A percentile compares a stretch with the other conserved stretches of the same genome.
phyloP scores from a whole-genome alignment of 495 filamentous ascomycete genomes.

The Friedmanniomyces simplex region DNA sequence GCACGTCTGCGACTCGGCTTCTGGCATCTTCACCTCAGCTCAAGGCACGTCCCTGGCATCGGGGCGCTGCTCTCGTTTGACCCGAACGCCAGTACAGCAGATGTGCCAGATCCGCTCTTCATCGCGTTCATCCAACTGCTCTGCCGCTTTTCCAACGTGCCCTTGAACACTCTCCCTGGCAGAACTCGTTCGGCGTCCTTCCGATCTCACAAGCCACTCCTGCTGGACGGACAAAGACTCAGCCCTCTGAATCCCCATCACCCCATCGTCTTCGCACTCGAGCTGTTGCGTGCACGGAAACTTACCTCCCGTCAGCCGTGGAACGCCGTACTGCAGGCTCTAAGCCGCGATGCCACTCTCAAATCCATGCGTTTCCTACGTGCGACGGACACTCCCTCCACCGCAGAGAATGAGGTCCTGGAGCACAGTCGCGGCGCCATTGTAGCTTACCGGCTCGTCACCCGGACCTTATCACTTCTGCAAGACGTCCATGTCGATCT shows the following conservation, averaged over 20 bases:
- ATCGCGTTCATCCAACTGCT: slow-evolving; percentile 42
- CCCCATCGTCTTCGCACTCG: slow-evolving; percentile 35
- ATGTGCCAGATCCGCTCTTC: slow-evolving; percentile 35
- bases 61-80: not conserved
- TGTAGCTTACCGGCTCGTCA: slow-evolving; percentile 3
- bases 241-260: slow-evolving; percentile 18
- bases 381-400: not conserved
- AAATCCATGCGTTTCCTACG: not conserved
- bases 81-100: not conserved
- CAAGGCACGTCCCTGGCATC: not conserved
- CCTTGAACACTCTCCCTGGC: not conserved
- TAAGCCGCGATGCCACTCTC: slow-evolving; percentile 4
- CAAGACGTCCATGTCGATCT: slow-evolving; percentile 15
- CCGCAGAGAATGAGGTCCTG: not conserved
- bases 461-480: slow-evolving; percentile 1
- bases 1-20: slow-evolving; percentile 33
- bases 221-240: not conserved
- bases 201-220: not conserved
- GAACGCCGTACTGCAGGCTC: slow-evolving; percentile 22
- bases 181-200: not conserved
- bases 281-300: slow-evolving; percentile 31
- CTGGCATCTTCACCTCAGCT: slow-evolving; percentile 34
- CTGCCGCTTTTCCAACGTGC: slow-evolving; percentile 27
- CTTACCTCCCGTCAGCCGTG: slow-evolving; percentile 34
- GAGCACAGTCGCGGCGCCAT: not conserved